These are phyloP conservation scores for Amoeboaphelidium occidentale DNA, from an alignment of 371 early-diverging fungal genomes.

Conservation along the genomic window DNA sequence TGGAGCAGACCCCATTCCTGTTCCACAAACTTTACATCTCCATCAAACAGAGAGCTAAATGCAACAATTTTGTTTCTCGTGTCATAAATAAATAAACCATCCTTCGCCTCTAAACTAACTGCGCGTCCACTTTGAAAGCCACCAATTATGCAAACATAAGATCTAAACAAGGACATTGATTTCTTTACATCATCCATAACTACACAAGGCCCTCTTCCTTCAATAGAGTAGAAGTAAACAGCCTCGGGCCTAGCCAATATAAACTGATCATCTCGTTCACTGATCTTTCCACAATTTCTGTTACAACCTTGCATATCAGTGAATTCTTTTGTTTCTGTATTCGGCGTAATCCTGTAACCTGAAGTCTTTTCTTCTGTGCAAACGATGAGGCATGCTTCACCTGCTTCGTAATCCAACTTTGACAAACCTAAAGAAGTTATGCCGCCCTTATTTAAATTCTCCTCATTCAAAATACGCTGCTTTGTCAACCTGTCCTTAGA, in stretches of 20 bases:
- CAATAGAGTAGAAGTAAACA: conserved; percentile 64
- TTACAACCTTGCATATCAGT: conserved; percentile 65
- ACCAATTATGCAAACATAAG: conserved; percentile 7
- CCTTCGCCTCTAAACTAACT: conserved; percentile 6
- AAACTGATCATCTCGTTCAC: conserved; percentile 12
- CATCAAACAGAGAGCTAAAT: conserved; percentile 35
- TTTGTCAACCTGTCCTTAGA: conserved; percentile 46
- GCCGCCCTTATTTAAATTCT: too few relatives aligned
- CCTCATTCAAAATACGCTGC: conserved; percentile 50
- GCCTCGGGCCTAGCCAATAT: conserved; percentile 19
- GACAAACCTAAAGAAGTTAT: too few relatives aligned
- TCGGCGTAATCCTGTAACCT: too few relatives aligned
- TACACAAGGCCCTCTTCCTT: conserved; percentile 79
- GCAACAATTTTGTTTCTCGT: conserved; percentile 70
- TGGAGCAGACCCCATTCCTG: conserved; percentile 64
- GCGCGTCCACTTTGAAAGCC: neutral
- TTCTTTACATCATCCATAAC: conserved; percentile 41
- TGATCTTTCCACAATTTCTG: conserved; percentile 45
- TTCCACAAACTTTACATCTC: conserved; percentile 2
- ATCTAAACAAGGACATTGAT: conserved; percentile 11
- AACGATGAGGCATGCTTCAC: too few relatives aligned
- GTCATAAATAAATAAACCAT: conserved; percentile 63
- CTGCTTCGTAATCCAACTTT: too few relatives aligned
- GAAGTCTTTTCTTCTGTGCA: too few relatives aligned
- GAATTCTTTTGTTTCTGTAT: conserved; percentile 30